phyloP scores from a whole-genome alignment of 108 stramenopile genomes.

The Cylindrotheca closterium region DNA sequence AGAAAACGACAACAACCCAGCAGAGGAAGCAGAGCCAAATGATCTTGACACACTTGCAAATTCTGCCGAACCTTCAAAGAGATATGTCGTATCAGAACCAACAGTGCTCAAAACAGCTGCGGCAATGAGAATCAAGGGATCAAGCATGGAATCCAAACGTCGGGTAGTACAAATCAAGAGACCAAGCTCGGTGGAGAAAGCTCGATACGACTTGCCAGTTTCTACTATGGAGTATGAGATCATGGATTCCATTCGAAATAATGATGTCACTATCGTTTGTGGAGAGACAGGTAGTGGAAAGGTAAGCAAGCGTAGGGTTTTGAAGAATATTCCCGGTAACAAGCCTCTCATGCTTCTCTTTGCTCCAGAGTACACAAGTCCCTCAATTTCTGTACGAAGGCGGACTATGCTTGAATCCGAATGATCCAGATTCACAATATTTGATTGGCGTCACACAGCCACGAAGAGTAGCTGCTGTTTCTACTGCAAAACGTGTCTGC shows the following conservation, averaged over 20 bases:
- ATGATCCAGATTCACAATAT: constrained; percentile 21
- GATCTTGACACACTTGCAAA: constrained; percentile 26
- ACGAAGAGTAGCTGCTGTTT: constrained; percentile 95
- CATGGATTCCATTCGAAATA: constrained; percentile 88
- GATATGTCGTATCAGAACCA: constrained; percentile 43
- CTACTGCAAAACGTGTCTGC: constrained; percentile 95
- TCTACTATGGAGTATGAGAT: constrained; percentile 98
- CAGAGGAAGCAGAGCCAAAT: constrained; percentile 40
- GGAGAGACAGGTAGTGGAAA: constrained; percentile 87
- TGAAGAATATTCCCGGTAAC: too few relatives aligned
- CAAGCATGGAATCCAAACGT: constrained; percentile 3
- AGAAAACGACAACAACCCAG: constrained; percentile 18
- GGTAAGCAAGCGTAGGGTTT: too few relatives aligned
- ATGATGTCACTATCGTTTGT: constrained; percentile 93
- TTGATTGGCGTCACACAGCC: constrained; percentile 92
- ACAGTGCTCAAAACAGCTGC: constrained; percentile 45
- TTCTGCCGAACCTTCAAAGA: constrained; percentile 25
- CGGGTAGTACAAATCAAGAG: constrained; percentile 49
- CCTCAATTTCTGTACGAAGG: constrained; percentile 97
- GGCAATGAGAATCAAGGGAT: constrained; percentile 22
- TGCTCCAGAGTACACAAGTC: too few relatives aligned
- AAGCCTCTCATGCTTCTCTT: too few relatives aligned
- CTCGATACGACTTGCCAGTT: constrained; percentile 91
- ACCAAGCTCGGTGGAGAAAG: constrained; percentile 55
- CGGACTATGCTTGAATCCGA: constrained; percentile 61